These are phyloP conservation scores for Suillus decipiens DNA, from an alignment of 768 basidiomycete genomes.

Conservation along the genomic window DNA sequence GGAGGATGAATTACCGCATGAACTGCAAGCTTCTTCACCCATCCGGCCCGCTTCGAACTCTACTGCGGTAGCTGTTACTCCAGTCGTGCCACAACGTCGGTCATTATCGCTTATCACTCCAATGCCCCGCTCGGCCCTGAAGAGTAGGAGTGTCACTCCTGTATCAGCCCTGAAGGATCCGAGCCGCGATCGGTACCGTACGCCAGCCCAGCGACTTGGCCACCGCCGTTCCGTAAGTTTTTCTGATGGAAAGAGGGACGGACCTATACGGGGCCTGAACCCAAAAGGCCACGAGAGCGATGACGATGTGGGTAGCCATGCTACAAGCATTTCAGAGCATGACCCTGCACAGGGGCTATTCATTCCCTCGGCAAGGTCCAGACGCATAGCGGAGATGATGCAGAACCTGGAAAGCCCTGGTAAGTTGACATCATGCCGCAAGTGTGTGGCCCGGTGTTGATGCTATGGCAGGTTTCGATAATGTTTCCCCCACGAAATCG, in stretches of 20 bases:
- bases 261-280: conserved; percentile 75
- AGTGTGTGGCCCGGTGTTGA: conserved; percentile 9
- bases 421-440: conserved; percentile 35
- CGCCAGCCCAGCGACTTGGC: conserved; percentile 49
- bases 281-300: conserved; percentile 39
- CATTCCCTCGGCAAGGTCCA: conserved; percentile 68
- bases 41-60: not conserved
- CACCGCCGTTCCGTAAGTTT: conserved; percentile 93
- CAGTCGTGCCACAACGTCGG: conserved; percentile 19
- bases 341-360: conserved; percentile 29
- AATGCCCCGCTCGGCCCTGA: conserved; percentile 42
- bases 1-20: conserved; percentile 41
- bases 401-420: conserved; percentile 69
- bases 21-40: conserved; percentile 10
- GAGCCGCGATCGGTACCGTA: conserved; percentile 49
- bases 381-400: conserved; percentile 81
- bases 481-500: conserved; percentile 58
- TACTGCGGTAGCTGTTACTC: conserved; percentile 21
- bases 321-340: conserved; percentile 21
- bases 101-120: conserved; percentile 20
- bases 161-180: conserved; percentile 58
- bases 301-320: conserved; percentile 31
- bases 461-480: conserved; percentile 38
- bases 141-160: conserved; percentile 53
- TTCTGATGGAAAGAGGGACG: conserved; percentile 89